phyloP scores from a whole-genome alignment of 1,284 basidiomycete genomes.

The Heterobasidion occidentale region DNA sequence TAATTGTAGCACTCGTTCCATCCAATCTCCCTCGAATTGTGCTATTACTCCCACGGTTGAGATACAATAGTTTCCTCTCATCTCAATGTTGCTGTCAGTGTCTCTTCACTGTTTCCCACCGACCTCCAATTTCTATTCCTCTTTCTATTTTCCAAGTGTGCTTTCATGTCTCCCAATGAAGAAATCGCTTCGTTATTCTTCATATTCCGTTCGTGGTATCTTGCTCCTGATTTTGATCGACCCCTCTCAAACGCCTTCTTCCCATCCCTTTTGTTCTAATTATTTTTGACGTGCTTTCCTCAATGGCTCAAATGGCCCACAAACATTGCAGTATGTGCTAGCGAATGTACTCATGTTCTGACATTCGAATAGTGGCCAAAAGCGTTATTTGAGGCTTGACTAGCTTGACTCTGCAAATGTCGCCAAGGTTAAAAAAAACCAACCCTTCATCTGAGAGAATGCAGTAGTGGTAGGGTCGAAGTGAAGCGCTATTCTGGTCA shows the following conservation, averaged over 20 bases:
- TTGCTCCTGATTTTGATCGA: not conserved
- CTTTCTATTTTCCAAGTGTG: not conserved
- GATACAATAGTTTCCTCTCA: not conserved
- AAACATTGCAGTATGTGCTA: too few species aligned
- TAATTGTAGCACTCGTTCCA: not conserved
- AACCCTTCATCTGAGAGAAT: too few species aligned
- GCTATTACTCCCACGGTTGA: not conserved
- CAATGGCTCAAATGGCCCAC: too few species aligned
- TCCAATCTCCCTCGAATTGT: not conserved
- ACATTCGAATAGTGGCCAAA: too few species aligned
- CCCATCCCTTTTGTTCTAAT: not conserved
- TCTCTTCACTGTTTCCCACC: not conserved
- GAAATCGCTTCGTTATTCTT: conserved; percentile 3
- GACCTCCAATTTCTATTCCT: not conserved
- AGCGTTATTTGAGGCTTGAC: too few species aligned
- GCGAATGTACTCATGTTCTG: too few species aligned
- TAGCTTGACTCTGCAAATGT: too few species aligned
- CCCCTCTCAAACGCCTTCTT: too few species aligned
- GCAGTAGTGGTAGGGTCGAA: too few species aligned
- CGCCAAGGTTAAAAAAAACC: too few species aligned
- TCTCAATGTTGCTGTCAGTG: not conserved
- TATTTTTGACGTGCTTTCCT: not conserved
- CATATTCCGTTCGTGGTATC: not conserved
- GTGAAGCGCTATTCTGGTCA: too few species aligned
- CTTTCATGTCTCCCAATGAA: conserved; percentile 3